Evolutionary conservation across 345 rosid species (phyloP).

Genomic region (Acer saccharum): DNA sequence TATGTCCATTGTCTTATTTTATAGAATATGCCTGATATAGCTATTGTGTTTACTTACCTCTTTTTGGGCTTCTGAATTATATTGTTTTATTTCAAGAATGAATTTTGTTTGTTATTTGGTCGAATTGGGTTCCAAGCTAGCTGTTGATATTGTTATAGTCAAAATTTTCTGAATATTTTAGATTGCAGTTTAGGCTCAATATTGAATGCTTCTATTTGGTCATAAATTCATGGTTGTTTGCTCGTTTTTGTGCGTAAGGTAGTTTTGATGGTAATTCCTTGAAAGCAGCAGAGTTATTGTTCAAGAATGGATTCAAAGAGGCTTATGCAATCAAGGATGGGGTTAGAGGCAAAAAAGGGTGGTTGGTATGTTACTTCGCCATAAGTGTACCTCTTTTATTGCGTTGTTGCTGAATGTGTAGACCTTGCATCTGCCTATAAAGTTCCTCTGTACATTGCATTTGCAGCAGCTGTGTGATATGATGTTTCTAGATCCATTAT

Average conservation of each 20-base stretch:
- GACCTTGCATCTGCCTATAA: background rate
- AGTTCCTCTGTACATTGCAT: background rate
- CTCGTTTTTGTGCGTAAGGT: conserved; percentile 58
- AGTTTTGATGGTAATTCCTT: conserved; percentile 88
- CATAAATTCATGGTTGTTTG: background rate
- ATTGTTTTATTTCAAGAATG: background rate
- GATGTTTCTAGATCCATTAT: background rate
- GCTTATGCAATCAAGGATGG: conserved; percentile 87
- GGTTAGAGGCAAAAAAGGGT: conserved; percentile 82
- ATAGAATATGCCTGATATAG: background rate
- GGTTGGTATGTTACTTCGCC: conserved; percentile 70
- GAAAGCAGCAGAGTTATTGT: conserved; percentile 71
- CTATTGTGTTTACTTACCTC: no score
- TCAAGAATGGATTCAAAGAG: conserved; percentile 79
- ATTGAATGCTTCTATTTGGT: background rate
- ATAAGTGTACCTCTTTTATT: conserved; percentile 7
- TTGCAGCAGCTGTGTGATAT: background rate
- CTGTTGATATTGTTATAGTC: background rate
- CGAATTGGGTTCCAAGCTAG: background rate
- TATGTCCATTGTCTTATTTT: background rate
- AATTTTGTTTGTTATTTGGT: background rate
- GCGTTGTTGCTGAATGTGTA: background rate
- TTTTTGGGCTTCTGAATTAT: no score
- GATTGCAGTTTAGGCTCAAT: background rate
- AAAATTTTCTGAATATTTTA: background rate